phyloP scores from a whole-genome alignment of 257 asterid species.

The Paulownia fortunei region DNA sequence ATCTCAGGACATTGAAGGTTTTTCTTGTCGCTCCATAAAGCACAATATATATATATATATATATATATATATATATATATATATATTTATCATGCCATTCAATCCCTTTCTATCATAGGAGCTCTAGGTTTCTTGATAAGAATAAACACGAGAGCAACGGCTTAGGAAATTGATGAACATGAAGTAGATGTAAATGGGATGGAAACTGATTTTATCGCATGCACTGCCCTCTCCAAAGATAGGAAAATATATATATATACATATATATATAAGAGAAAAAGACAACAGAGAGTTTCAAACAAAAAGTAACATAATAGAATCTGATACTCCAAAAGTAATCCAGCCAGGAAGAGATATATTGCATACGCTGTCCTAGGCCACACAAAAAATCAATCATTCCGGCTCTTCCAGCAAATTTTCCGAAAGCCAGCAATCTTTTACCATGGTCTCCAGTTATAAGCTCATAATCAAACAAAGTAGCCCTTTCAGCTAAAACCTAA shows the following conservation, averaged over 20 bases:
- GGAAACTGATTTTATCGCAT: not conserved
- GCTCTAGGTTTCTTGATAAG: not conserved
- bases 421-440: conserved; percentile 87
- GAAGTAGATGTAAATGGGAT: not conserved
- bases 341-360: not conserved
- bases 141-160: not conserved
- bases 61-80: too few species aligned
- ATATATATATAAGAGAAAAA: too few species aligned
- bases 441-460: conserved; percentile 91
- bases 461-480: conserved; percentile 88
- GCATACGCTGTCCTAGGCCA: conserved; percentile 87
- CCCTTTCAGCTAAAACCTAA: conserved; percentile 79
- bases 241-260: not conserved
- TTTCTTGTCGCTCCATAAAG: not conserved
- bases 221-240: not conserved
- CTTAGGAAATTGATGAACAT: not conserved
- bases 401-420: conserved; percentile 94
- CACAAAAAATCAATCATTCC: conserved; percentile 85
- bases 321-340: conserved; percentile 6
- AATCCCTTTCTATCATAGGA: not conserved
- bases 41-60: too few species aligned
- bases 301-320: not conserved
- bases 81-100: not conserved
- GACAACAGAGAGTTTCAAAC: not conserved
- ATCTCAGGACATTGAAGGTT: not conserved